These are phyloP conservation scores for Melaleuca alternifolia DNA, from an alignment of 345 rosid species.

Conservation along the genomic window DNA sequence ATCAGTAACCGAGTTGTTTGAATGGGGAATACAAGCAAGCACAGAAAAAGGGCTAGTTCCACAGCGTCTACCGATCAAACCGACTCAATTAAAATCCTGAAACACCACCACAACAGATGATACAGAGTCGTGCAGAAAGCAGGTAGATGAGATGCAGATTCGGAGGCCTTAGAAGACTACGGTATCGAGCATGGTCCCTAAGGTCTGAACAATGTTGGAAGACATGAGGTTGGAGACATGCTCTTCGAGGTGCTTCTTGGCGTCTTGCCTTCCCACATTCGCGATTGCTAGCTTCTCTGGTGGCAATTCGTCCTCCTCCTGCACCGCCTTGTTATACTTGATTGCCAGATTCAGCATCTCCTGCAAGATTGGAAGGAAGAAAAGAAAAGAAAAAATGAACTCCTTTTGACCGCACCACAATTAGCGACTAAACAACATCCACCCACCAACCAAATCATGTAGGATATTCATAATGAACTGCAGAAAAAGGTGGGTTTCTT, in stretches of 20 bases:
- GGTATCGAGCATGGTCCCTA: constrained; percentile 97
- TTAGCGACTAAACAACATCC: not conserved
- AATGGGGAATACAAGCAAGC: not conserved
- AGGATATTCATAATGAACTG: not conserved
- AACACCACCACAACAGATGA: not conserved
- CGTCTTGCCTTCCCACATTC: constrained; percentile 96
- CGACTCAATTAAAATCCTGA: not conserved
- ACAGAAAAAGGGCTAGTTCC: not conserved
- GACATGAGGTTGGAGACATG: constrained; percentile 95
- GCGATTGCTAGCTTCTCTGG: constrained; percentile 93
- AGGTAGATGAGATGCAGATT: not conserved
- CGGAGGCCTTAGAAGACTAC: constrained; percentile 52
- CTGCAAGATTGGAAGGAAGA: constrained; percentile 24
- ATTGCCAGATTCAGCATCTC: constrained; percentile 79
- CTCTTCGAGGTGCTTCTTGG: constrained; percentile 96
- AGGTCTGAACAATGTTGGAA: constrained; percentile 93
- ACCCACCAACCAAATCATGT: not conserved
- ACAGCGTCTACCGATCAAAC: not conserved
- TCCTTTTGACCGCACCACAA: not conserved
- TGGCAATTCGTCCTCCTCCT: constrained; percentile 93
- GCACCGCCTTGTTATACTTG: constrained; percentile 94
- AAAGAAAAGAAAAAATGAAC: not conserved
- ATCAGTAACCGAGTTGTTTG: not conserved
- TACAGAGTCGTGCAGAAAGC: not conserved
- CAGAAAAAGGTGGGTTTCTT: not conserved